Evolutionary conservation across 163 green algal genomes (phyloP), one percentile per base, ranked within the genome.

Genomic region (Volvox carteri): DNA sequence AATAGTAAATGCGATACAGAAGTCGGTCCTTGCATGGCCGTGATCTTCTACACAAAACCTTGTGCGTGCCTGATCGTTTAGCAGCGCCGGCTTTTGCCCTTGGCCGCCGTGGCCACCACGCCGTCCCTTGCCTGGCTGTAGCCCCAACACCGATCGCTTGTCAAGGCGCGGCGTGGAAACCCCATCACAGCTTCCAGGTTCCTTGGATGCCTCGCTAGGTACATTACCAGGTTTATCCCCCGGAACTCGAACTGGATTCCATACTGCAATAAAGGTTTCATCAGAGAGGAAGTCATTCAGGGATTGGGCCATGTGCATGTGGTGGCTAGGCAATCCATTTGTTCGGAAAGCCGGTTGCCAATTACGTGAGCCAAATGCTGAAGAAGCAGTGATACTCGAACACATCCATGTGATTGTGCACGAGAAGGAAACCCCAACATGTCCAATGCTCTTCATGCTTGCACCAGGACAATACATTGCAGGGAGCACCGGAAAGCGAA

Each of bases 51-150:
- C 80, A 78, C 73, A 35, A 80, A 93, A 85, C 58, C 81, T 65
- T 73, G 90, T 46, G 52, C 85, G 87, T 0, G 83, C 30, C 87
- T 98, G 96, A 67, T 96, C 94, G 91, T 98, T 98, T 68, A 98
- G 92, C 50, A 98, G 87, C n/a, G 96, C 91, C 21, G 91, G 91
- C 25, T 73, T 85, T 23, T 54, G 50, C 44, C 21, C 5, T 50
- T 60, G 28, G n/a, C 6, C 30, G 3, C 39, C 25, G 3, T 72
- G n/a, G 75, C 73, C 46, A 42, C 28, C 46, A 9, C 73, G 73
- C 44, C 73, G 73, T 46, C 9, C 73, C 5, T 11, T 12, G 39
- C 70, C 56, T 37, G 3, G 37, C 70, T 12, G 8, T 7, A 33
- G 8, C 30, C n/a, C 65, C 28, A 23, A 28, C 35, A 50, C 33